These are phyloP conservation scores for Leonotis leonurus DNA, from an alignment of 257 asterid genomes.

Conservation along the genomic window DNA sequence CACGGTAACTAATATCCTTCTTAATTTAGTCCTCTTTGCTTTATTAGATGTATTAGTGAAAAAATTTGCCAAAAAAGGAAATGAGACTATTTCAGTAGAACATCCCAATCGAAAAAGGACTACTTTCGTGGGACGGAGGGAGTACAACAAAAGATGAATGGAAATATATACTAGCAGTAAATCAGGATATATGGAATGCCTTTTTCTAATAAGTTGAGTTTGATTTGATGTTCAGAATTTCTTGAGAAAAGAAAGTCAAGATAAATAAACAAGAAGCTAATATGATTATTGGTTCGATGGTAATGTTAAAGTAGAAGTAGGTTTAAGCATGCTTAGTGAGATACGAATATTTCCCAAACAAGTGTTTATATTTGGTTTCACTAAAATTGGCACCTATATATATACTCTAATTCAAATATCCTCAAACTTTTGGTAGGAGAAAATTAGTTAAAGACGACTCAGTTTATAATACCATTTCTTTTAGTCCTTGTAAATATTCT, in stretches of 20 bases:
- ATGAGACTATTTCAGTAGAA: too few species aligned
- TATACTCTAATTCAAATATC: neutral
- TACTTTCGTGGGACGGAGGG: too few species aligned
- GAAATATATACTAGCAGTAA: too few species aligned
- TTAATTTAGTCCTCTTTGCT: too few species aligned
- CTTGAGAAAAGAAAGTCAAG: neutral
- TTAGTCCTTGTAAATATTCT: constrained; percentile 1
- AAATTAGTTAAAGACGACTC: neutral
- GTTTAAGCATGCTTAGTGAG: constrained; percentile 38
- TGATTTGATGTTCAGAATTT: neutral
- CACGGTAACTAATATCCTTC: too few species aligned
- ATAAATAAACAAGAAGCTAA: neutral
- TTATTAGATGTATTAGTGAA: too few species aligned
- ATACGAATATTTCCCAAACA: neutral
- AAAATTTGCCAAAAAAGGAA: too few species aligned
- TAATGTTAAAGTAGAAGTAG: neutral
- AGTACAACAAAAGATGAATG: neutral
- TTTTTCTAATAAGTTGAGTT: too few species aligned
- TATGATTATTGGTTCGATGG: neutral
- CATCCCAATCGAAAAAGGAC: too few species aligned
- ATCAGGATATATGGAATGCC: too few species aligned
- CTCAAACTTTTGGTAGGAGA: neutral
- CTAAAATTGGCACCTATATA: neutral
- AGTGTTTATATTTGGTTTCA: neutral
- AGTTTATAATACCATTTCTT: neutral